These are phyloP conservation scores for Gentiana macrophylla DNA, from an alignment of 257 asterid genomes.

Conservation along the genomic window DNA sequence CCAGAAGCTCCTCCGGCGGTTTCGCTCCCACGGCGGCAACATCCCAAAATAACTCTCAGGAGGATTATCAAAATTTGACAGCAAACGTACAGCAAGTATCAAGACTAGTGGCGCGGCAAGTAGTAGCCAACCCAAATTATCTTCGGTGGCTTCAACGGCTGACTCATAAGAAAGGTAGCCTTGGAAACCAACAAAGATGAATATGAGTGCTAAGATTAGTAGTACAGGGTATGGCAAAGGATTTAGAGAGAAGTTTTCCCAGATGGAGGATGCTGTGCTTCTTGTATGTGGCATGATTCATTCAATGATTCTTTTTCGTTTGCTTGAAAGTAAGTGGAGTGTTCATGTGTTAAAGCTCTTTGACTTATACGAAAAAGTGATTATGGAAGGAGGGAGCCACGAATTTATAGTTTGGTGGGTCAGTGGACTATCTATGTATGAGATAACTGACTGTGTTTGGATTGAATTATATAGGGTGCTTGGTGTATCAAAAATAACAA, in stretches of 20 bases:
- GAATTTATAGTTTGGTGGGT: background rate
- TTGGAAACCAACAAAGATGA: conserved; percentile 62
- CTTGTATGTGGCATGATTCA: conserved; percentile 27
- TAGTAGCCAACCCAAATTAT: conserved; percentile 65
- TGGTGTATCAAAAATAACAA: no score
- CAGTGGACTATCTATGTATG: no score
- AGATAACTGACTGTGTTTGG: no score
- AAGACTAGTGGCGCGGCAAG: conserved; percentile 51
- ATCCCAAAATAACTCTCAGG: conserved; percentile 29
- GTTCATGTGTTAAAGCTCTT: background rate
- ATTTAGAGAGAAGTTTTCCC: conserved; percentile 37
- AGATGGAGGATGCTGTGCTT: conserved; percentile 36
- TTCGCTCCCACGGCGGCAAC: conserved; percentile 38
- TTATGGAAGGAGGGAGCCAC: background rate
- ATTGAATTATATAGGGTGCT: no score
- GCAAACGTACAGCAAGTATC: conserved; percentile 44
- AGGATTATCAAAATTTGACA: conserved; percentile 33
- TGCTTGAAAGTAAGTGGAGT: no score
- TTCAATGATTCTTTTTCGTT: background rate
- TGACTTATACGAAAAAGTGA: background rate
- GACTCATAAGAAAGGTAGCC: conserved; percentile 73
- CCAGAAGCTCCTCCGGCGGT: conserved; percentile 21
- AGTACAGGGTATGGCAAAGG: conserved; percentile 81
- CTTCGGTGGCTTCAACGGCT: conserved; percentile 63
- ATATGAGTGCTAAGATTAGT: conserved; percentile 47